phyloP scores from a whole-genome alignment of 2,329 filamentous ascomycete species.

The Penicillium sp. region DNA sequence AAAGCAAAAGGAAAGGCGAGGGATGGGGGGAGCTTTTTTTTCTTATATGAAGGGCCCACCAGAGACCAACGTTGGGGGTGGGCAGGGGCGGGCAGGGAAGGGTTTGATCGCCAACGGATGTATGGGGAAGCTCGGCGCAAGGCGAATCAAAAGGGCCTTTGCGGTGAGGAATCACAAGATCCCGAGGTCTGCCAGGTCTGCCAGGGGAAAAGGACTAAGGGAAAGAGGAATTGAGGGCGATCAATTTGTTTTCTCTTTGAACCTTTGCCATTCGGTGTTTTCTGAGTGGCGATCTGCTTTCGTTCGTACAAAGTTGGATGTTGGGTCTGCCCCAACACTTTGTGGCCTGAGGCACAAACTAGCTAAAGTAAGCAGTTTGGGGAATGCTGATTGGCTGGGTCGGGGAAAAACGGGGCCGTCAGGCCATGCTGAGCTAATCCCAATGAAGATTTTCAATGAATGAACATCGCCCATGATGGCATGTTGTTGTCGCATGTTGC shows the following conservation, averaged over 20 bases:
- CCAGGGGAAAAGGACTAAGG: constrained; percentile 2
- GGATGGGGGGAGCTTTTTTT: constrained; percentile 21
- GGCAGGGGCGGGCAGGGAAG: constrained; percentile 23
- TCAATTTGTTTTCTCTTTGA: constrained; percentile 13
- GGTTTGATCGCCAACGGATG: constrained; percentile 33
- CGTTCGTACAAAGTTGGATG: constrained; percentile 24
- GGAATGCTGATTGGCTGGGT: not conserved
- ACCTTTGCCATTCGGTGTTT: constrained; percentile 14
- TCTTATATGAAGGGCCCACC: constrained; percentile 36
- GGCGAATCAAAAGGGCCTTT: constrained; percentile 27
- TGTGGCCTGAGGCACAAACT: constrained; percentile 26
- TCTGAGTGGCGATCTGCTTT: constrained; percentile 26
- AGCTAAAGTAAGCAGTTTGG: not conserved
- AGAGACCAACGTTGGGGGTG: constrained; percentile 36
- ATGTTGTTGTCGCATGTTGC: constrained; percentile 1
- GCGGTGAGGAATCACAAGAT: constrained; percentile 37
- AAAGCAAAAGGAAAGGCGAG: constrained; percentile 1
- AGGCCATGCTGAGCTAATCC: not conserved
- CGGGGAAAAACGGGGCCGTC: constrained; percentile 7
- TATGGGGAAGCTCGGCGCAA: constrained; percentile 27
- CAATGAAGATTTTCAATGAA: not conserved
- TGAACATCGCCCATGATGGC: not conserved
- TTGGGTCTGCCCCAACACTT: constrained; percentile 46
- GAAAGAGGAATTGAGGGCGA: constrained; percentile 12
- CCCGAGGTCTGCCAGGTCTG: constrained; percentile 31